phyloP scores from a whole-genome alignment of 1,139 yeast species.

The Diutina catenulata region DNA sequence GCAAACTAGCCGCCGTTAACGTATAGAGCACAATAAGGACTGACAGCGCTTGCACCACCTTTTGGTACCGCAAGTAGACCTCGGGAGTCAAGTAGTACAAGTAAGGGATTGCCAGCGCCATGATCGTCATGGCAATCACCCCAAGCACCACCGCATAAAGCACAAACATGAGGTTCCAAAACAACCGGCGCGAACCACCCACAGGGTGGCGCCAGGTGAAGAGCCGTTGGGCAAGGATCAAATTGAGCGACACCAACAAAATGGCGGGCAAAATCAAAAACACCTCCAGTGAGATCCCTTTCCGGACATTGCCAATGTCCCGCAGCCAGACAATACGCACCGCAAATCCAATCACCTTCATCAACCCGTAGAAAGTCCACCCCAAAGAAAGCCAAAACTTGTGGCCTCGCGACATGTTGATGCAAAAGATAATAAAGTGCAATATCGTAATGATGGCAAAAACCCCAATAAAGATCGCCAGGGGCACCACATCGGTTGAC shows the following conservation, averaged over 20 bases:
- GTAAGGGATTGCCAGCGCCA: constrained; percentile 3
- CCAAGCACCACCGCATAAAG: constrained; percentile 3
- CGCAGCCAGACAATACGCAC: not conserved
- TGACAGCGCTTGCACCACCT: constrained; percentile 3
- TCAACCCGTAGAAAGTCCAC: not conserved
- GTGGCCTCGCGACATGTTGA: constrained; percentile 5
- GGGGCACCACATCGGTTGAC: not conserved
- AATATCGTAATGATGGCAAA: constrained; percentile 9
- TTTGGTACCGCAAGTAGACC: not conserved
- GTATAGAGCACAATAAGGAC: constrained; percentile 1
- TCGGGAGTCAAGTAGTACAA: not conserved
- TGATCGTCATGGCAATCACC: constrained; percentile 3
- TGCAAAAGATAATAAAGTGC: constrained; percentile 6
- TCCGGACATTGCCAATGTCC: not conserved
- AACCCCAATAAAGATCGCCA: not conserved
- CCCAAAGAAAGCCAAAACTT: constrained; percentile 5
- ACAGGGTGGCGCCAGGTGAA: constrained; percentile 6
- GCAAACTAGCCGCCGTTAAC: not conserved
- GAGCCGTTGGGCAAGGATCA: constrained; percentile 5
- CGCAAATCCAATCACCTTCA: constrained; percentile 1
- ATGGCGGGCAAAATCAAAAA: constrained; percentile 3
- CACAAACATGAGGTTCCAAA: constrained; percentile 3
- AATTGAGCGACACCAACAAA: constrained; percentile 2
- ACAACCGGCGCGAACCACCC: constrained; percentile 4
- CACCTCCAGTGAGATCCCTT: constrained; percentile 4